These are phyloP conservation scores for Sarocladiaceae sp. DNA, from an alignment of 2,329 filamentous ascomycete species.

Conservation along the genomic window DNA sequence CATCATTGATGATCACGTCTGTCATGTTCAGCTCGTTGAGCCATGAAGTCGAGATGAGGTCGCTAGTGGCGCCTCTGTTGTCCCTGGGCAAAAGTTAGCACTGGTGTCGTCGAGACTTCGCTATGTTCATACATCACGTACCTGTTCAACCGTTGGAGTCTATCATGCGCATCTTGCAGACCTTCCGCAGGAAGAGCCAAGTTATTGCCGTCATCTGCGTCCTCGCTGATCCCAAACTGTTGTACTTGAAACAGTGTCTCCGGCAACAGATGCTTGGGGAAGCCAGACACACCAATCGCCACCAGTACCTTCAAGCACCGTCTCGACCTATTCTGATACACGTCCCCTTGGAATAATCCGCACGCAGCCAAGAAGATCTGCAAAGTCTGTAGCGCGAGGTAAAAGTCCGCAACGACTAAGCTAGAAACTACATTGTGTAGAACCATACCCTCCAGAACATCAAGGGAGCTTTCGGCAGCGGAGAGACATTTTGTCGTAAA, in stretches of 20 bases:
- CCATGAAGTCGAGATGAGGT: background rate
- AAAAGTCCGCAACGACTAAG: background rate
- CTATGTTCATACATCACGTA: no score
- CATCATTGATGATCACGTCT: background rate
- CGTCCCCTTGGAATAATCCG: background rate
- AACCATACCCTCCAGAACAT: background rate
- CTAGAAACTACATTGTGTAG: background rate
- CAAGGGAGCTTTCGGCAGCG: background rate
- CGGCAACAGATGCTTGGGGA: background rate
- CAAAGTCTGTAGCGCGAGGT: background rate
- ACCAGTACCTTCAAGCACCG: background rate
- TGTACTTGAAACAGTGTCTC: background rate
- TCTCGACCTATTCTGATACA: background rate
- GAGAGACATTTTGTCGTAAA: background rate
- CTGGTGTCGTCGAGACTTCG: no score
- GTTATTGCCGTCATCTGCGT: background rate
- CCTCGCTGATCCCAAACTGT: background rate
- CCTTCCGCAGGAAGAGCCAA: background rate
- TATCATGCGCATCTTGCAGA: background rate
- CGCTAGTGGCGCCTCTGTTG: no score
- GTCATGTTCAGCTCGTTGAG: background rate
- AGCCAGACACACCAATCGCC: background rate
- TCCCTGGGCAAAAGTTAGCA: no score
- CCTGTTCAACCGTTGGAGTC: background rate
- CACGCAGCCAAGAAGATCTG: background rate